Evolutionary conservation across 257 asterid genomes (phyloP), one percentile per base, ranked within the genome.

Genomic region (Henckelia pumila): DNA sequence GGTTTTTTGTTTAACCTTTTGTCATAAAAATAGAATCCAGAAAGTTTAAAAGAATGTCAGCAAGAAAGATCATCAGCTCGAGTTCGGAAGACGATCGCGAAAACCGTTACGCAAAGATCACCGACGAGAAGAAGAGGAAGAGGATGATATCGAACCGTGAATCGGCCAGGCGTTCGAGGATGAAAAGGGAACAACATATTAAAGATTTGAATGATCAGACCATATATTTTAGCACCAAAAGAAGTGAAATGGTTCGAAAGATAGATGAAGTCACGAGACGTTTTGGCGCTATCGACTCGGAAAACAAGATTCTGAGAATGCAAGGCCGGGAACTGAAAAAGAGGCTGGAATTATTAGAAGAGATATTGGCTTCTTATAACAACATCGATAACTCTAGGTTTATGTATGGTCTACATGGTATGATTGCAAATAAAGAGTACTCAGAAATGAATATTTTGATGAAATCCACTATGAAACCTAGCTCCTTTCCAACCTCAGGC

Each of bases 141-240:
- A 78, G 95, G 79, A 83, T 83, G 86, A 61, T 76, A 22, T 88
- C 92, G 17, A 88, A 88, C 76, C 79, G 92, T 6, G 89, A 88
- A 72, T 88, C 95, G 0, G 95, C 89, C 0, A 67, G 85, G 58
- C 84, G 92, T 17, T 88, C 95, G 64, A 75, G 92, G 82, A 78
- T 81, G 88, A 85, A 83, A 25, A 81, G 76, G 76, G 88, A 85
- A 79, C 87, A 75, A 57, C 88, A 81, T 57, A 30, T 88, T 25
- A 74, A 88, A 75, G 88, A 88, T 28, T 64, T 88, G 88, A 80
- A 75, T 55, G 84, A 77, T 6, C 84, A 87, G 9, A 66, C 76
- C 60, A 19, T 77, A 32, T 67, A 69, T 69, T 78, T 71, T 35
- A 66, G 22, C 0, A 47, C 61, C 10, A 83, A 44, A 66, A 76